These are phyloP conservation scores for Corniculantispora saksenae DNA, from an alignment of 2,329 filamentous ascomycete species.

Conservation along the genomic window DNA sequence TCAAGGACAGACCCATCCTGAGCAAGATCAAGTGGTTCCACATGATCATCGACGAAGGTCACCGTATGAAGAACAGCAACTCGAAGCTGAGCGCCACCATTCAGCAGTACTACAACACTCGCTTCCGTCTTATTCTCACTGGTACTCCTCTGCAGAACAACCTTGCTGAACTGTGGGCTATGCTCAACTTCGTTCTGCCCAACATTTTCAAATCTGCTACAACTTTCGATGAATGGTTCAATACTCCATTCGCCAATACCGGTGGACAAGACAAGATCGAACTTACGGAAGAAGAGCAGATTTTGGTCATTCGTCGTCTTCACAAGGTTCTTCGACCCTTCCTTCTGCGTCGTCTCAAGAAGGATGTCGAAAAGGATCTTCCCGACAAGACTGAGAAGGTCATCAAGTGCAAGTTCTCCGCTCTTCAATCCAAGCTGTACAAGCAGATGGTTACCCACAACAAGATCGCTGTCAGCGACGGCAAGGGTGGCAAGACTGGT, in stretches of 20 bases:
- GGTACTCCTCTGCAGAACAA: constrained; percentile 98
- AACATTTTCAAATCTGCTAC: constrained; percentile 99
- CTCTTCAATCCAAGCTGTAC: constrained; percentile 89
- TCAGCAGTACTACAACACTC: constrained; percentile 90
- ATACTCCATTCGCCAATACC: constrained; percentile 97
- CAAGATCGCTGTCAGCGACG: constrained; percentile 89
- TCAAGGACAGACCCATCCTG: constrained; percentile 92
- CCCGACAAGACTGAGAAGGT: constrained; percentile 99
- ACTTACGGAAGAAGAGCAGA: constrained; percentile 97
- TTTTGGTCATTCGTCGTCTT: constrained; percentile 95
- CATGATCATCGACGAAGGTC: constrained; percentile 99
- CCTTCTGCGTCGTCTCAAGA: constrained; percentile 96
- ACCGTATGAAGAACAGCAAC: constrained; percentile 98
- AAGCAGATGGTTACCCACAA: constrained; percentile 97
- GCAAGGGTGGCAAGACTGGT: constrained; percentile 91
- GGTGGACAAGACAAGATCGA: constrained; percentile 99
- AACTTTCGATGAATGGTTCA: constrained; percentile 99
- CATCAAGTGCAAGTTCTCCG: constrained; percentile 98
- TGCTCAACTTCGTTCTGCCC: constrained; percentile 96
- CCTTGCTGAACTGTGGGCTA: constrained; percentile 90
- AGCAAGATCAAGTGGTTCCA: constrained; percentile 99
- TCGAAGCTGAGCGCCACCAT: constrained; percentile 96
- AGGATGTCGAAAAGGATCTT: constrained; percentile 97
- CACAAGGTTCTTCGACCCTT: constrained; percentile 98
- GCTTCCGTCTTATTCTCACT: constrained; percentile 94